Evolutionary conservation across 805 yeast species (phyloP), one percentile per base, ranked within the genome.

Genomic region (Komagataella phaffii): DNA sequence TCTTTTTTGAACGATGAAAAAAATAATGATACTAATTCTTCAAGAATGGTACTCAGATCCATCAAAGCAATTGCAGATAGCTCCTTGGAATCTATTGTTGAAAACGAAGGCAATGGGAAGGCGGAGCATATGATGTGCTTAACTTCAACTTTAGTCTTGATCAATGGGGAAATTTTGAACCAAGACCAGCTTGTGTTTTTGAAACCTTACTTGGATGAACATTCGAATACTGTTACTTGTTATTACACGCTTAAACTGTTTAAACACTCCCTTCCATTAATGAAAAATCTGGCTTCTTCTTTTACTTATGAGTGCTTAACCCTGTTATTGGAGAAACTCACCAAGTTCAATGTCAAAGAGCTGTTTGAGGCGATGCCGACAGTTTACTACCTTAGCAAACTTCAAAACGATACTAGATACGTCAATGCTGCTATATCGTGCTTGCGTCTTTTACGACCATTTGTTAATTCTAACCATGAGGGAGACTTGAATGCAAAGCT

Each of bases 331-430:
- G 68, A 69, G 40, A 67, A 77, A 36, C 62, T 87, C 36, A 81
- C 90, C 2, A 82, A 77, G 54, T 76, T 83, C 64, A 76, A 73
- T 50, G 71, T 74, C 0, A 70, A 62, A 53, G 93, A 86, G 56
- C 63, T 87, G 7, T 77, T 77, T n/a, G 82, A 81, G 59, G 95
- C 91, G 0, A 75, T 87, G 62, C 88, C 89, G 1, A 73, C 87
- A 52, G 64, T 79, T 3, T 81, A 88, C 84, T 64, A 63, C 7
- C 66, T 86, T 0, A 73, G 85, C 2, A 59, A 56, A 2, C 64
- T 75, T 57, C 69, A 73, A 45, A 65, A 70, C 1, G 79, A 77
- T 49, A 71, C 75, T 0, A 52, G 59, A 0, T 76, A 77, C 54
- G 58, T 86, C 0, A 77, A 74, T 55, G 90, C 90, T 0, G 77